These are phyloP conservation scores for Solanum arcanum DNA, from an alignment of 257 asterid genomes.

Conservation along the genomic window DNA sequence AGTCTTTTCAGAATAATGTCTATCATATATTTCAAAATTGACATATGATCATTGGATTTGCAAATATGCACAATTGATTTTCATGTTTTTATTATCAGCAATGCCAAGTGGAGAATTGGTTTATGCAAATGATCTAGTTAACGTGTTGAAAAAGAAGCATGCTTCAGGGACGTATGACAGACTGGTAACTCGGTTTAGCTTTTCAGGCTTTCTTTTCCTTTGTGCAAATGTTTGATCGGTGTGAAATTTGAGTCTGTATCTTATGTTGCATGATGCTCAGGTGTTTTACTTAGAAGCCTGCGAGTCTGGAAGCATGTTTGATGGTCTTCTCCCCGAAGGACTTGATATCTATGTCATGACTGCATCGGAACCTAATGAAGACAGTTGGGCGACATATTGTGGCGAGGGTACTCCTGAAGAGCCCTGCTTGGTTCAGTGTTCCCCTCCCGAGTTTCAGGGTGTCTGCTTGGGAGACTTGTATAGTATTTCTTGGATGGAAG, in stretches of 20 bases:
- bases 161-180: neutral
- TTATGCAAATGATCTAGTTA: neutral
- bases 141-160: neutral
- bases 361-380: slow-evolving; percentile 40
- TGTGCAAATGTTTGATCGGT: neutral
- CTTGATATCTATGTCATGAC: slow-evolving; percentile 61
- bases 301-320: slow-evolving; percentile 92
- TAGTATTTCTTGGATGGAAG: slow-evolving; percentile 47
- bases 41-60: no score
- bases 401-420: slow-evolving; percentile 73
- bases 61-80: neutral
- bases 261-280: slow-evolving; percentile 9
- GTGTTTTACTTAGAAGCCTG: slow-evolving; percentile 95
- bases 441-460: neutral
- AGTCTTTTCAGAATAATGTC: no score
- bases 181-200: slow-evolving; percentile 25
- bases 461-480: slow-evolving; percentile 60
- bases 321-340: slow-evolving; percentile 74
- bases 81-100: neutral
- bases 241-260: neutral
- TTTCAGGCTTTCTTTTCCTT: neutral
- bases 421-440: slow-evolving; percentile 40
- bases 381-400: slow-evolving; percentile 96
- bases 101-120: neutral
- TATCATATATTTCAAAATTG: no score